Base-by-base conservation (phyloP, 2,329 filamentous ascomycete genomes). In the Talaromyces sp. region DNA sequence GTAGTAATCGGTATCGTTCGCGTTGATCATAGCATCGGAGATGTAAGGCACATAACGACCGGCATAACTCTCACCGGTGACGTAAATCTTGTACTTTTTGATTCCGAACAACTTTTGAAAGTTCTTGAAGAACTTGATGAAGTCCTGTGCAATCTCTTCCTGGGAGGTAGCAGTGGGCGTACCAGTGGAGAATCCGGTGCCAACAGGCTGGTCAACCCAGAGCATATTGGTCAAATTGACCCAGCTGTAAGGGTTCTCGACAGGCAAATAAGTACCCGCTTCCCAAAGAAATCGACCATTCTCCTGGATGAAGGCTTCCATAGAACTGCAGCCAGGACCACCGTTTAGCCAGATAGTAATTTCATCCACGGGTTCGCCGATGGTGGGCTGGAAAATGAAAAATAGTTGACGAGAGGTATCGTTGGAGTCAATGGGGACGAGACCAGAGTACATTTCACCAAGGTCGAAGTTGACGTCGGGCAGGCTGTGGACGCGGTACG, bases 51-150 rank as follows among this genome's bases (percentile, higher is more conserved):
- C 86, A 71, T 88, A 90, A 69, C 81, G 78, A n/a, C 90, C 90
- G 1, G 86, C 90, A 71, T 91, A 92, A 0, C 85, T 89, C 75
- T 91, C 90, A 6, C 90, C 91, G 0, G 90, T 84, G 63, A 95
- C 86, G 75, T 89, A 95, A 27, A 92, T 85, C 70, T 90, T 91
- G 72, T 85, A 87, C 31, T 85, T 85, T 43, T 90, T 84, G 70
- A 92, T 82, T 15, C 80, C 82, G 70, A 93, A 93, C 0, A 86
- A 87, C 47, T 91, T 81, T 65, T 92, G 79, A 70, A 92, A 93
- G 78, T 92, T 92, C 79, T 89, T 88, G 83, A 89, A 93, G 78
- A 93, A 95, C 59, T 89, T 89, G 22, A 91, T 78, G 74, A 94
- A 92, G 69, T 94, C 86, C 34, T 80, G 77, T 0, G 90, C 90